Evolutionary conservation across 108 stramenopile genomes (phyloP), one percentile per base, ranked within the genome.

Genomic region (Skeletonema menzelii): DNA sequence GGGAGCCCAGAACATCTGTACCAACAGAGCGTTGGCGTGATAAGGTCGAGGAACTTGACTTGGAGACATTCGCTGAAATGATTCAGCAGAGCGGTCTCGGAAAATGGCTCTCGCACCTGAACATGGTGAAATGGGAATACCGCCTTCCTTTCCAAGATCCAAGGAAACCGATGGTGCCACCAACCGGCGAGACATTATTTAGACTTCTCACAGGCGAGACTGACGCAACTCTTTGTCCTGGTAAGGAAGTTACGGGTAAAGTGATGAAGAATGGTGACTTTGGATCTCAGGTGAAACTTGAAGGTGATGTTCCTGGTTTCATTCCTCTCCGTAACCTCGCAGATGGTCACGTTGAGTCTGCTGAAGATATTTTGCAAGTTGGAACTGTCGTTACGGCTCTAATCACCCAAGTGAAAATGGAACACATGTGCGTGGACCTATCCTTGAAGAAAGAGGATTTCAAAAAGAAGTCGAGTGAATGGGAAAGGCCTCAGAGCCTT

Each of bases 81-180:
- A 86, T 96, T 59, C 88, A 92, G 63, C 46, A 84, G 46, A 74
- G 77, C 22, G 87, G 89, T 14, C 73, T 80, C 15, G 89, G 91
- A 37, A 83, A 86, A 64, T 93, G 91, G 95, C 79, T 87, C 19
- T 83, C 88, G 6, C 93, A 95, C 58, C 69, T 98, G 57, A 87
- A 91, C 30, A 90, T 91, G 88, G 91, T 96, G 46, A 96, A 96
- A 67, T 92, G 94, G 90, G 95, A 97, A 70, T 92, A 96, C 71
- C 89, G 96, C 42, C 69, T 91, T 44, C 96, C 95, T 5, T 96
- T 83, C 67, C 82, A 73, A 40, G 95, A 92, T 72, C 91, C 93
- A 15, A 77, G 95, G 57, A 85, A 80, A 53, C 91, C 95, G n/a
- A 94, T 94, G 88, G 84, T 88, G 63, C 84, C 82, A 22, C 71